Evolutionary conservation across 139 green algal species (phyloP).

Genomic region (Tetraselmis chui): DNA sequence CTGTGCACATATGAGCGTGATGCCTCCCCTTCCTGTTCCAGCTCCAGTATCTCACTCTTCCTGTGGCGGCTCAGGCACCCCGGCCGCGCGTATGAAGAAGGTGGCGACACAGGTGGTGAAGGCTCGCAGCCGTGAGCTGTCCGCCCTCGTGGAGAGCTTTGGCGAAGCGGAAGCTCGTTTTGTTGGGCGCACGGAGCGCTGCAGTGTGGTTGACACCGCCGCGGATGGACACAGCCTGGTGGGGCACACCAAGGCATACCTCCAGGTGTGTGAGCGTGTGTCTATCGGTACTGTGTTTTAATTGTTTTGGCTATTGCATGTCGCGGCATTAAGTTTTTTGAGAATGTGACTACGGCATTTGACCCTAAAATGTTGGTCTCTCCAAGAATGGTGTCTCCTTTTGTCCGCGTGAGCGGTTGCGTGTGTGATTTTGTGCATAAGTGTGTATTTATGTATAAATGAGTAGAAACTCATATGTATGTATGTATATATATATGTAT

Average conservation of each 20-base stretch:
- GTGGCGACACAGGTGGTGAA: conserved; percentile 48
- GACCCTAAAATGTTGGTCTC: no score
- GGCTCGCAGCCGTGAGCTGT: conserved; percentile 52
- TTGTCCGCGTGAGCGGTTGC: no score
- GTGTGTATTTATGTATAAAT: no score
- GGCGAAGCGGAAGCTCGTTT: conserved; percentile 38
- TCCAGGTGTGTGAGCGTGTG: no score
- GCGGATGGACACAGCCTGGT: conserved; percentile 65
- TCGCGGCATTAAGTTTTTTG: no score
- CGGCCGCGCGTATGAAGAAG: conserved; percentile 81
- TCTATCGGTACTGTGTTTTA: no score
- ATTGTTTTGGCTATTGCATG: no score
- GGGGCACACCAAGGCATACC: conserved; percentile 74
- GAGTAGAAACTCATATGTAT: no score
- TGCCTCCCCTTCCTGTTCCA: not conserved
- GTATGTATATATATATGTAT: no score
- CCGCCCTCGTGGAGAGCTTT: conserved; percentile 63
- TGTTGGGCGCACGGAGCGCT: conserved; percentile 52
- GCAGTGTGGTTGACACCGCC: conserved; percentile 78
- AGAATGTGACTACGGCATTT: no score
- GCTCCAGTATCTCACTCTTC: not conserved
- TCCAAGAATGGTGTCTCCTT: no score
- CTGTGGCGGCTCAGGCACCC: conserved; percentile 63
- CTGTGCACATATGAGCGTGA: not conserved
- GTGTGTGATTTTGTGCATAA: no score